Percentiles rank a stretch among this genome's conserved stretches.
Evolutionary conservation across 371 early-diverging fungal species (phyloP).

Genomic region (Mucor velutinosus): DNA sequence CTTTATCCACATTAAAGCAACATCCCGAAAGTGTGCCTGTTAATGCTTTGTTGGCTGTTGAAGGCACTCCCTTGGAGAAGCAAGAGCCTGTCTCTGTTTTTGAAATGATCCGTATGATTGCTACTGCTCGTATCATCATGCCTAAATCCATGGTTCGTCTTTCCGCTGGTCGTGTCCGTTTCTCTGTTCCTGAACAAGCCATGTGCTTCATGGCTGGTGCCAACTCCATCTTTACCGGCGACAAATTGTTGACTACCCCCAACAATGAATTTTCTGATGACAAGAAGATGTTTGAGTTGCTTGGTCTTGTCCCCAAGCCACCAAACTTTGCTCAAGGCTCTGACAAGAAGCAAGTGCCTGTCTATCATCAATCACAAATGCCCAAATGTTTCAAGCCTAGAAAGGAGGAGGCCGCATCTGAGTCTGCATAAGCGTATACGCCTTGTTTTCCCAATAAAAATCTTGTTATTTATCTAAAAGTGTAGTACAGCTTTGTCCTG

Average conservation of each 20-base stretch:
- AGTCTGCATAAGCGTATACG: background rate
- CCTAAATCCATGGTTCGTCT: constrained; percentile 85
- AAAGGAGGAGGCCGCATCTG: constrained; percentile 2
- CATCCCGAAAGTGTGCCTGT: constrained; percentile 90
- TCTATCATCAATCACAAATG: constrained; percentile 30
- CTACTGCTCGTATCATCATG: constrained; percentile 86
- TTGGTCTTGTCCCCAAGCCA: constrained; percentile 72
- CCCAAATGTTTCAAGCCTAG: constrained; percentile 30
- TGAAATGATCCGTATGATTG: constrained; percentile 89
- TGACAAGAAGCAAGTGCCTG: constrained; percentile 30
- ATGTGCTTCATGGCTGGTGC: constrained; percentile 88
- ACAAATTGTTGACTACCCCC: constrained; percentile 84
- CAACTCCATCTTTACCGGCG: constrained; percentile 88
- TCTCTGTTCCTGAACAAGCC: constrained; percentile 77
- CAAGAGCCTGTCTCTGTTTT: constrained; percentile 85
- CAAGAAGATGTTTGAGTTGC: constrained; percentile 75
- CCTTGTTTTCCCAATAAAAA: background rate
- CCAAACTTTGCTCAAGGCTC: constrained; percentile 68
- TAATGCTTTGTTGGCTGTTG: constrained; percentile 82
- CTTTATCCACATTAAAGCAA: constrained; percentile 71
- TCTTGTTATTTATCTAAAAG: background rate
- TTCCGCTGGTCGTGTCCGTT: constrained; percentile 83
- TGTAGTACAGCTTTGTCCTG: background rate
- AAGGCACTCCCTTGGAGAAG: constrained; percentile 81
- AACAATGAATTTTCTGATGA: constrained; percentile 79